A percentile compares a stretch with the other conserved stretches of the same genome.
phyloP scores from a whole-genome alignment of 352 stramenopile genomes.

The Phytophthora kernoviae region DNA sequence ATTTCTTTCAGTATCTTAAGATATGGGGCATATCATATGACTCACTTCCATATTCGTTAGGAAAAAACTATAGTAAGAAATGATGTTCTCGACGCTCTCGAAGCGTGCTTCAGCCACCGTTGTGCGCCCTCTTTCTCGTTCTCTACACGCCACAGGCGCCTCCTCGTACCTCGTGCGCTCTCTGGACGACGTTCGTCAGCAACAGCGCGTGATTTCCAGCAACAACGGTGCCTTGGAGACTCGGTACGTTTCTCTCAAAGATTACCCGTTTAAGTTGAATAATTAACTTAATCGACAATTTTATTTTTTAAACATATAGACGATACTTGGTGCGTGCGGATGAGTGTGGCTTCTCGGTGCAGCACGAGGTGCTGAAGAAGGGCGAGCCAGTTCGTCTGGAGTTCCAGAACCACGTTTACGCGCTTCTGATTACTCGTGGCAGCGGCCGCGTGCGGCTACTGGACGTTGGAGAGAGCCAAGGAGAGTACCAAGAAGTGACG shows the following conservation, averaged over 20 bases:
- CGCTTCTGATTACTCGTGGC: slow-evolving; percentile 69
- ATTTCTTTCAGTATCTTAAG: neutral
- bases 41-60: too few relatives aligned
- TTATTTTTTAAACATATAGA: slow-evolving; percentile 22
- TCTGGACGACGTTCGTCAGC: slow-evolving; percentile 49
- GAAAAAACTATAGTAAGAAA: too few relatives aligned
- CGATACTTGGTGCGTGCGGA: slow-evolving; percentile 75
- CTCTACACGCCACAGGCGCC: slow-evolving; percentile 47
- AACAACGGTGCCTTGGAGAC: slow-evolving; percentile 60
- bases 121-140: slow-evolving; percentile 16
- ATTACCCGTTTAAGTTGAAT: neutral
- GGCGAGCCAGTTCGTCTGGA: slow-evolving; percentile 51
- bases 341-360: slow-evolving; percentile 76
- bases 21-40: too few relatives aligned
- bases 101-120: neutral
- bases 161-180: slow-evolving; percentile 59
- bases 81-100: slow-evolving; percentile 9
- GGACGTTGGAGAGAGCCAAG: slow-evolving; percentile 43
- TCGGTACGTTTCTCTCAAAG: slow-evolving; percentile 33
- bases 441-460: slow-evolving; percentile 54
- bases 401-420: slow-evolving; percentile 83
- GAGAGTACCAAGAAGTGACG: slow-evolving; percentile 41
- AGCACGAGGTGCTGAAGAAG: slow-evolving; percentile 76
- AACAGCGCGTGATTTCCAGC: slow-evolving; percentile 43
- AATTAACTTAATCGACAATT: neutral